phyloP scores from a whole-genome alignment of 2,329 filamentous ascomycete species.

The Diaporthe sp. region DNA sequence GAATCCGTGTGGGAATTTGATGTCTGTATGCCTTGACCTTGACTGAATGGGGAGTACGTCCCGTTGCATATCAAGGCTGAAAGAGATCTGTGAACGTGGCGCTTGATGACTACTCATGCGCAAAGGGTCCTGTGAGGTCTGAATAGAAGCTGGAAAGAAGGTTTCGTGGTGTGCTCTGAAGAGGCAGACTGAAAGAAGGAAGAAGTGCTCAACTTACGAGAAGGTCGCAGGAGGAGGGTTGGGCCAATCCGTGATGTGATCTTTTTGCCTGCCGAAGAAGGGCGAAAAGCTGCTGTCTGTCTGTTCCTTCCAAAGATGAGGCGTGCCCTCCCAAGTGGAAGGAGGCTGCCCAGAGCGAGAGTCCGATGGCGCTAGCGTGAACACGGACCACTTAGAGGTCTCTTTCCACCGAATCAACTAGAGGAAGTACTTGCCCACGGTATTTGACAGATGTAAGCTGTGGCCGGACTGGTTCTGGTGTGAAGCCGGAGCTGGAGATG shows the following conservation, averaged over 20 bases:
- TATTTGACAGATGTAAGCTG: background rate
- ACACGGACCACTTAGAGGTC: background rate
- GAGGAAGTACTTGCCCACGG: background rate
- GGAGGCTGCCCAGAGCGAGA: background rate
- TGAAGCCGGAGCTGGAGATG: background rate
- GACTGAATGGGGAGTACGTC: too few relatives aligned
- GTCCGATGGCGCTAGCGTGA: background rate
- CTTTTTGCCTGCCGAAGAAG: background rate
- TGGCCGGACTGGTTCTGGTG: background rate
- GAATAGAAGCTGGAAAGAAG: background rate
- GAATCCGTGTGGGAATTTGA: too few relatives aligned
- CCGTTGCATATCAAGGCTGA: too few relatives aligned
- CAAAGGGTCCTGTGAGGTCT: too few relatives aligned
- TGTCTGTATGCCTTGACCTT: too few relatives aligned
- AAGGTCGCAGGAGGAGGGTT: background rate
- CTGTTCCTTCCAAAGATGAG: constrained; percentile 1
- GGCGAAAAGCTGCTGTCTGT: background rate
- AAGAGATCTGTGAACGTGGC: background rate
- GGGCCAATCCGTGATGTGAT: too few relatives aligned
- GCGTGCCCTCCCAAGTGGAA: background rate
- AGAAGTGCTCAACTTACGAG: background rate
- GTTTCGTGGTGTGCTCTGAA: background rate
- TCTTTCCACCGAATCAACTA: background rate
- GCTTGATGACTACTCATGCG: background rate
- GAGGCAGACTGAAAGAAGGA: background rate